A percentile compares a stretch with the other conserved stretches of the same genome.
Conservation (phyloP, 192 early-diverging fungal genomes). For the Allomyces macrogynus region DNA sequence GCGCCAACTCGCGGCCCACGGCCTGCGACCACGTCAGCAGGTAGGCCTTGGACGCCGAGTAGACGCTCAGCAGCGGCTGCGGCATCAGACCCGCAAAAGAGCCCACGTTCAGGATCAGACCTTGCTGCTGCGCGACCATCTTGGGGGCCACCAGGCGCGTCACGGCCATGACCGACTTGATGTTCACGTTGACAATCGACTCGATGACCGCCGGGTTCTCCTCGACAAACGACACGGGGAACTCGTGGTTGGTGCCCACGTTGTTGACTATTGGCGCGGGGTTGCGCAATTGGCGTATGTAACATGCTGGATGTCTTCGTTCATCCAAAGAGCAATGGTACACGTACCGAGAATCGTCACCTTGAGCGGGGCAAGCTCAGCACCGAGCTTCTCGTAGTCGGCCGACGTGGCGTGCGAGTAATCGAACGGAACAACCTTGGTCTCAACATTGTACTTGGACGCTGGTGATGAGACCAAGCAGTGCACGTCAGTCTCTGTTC, state of each 20-base stretch:
- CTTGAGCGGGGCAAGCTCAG: constrained; percentile 29
- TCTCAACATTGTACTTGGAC: constrained; percentile 35
- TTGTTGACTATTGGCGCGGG: no score
- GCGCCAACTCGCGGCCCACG: constrained; percentile 54
- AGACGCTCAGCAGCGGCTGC: constrained; percentile 65
- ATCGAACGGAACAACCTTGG: constrained; percentile 53
- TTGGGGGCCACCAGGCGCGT: constrained; percentile 58
- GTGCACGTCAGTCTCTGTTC: constrained; percentile 2
- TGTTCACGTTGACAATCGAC: constrained; percentile 67
- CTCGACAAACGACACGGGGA: constrained; percentile 70
- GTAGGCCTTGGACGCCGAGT: constrained; percentile 87
- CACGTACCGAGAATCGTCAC: constrained; percentile 23
- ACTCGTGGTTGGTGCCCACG: constrained; percentile 77
- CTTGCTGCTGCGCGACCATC: constrained; percentile 50
- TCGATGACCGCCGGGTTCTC: constrained; percentile 40
- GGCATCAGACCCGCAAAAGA: constrained; percentile 73
- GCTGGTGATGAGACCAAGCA: constrained; percentile 5
- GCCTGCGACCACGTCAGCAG: constrained; percentile 75
- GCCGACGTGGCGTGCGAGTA: constrained; percentile 37
- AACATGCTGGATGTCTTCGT: no score
- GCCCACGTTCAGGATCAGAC: constrained; percentile 82
- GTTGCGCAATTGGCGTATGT: no score
- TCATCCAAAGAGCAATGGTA: no score
- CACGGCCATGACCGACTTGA: constrained; percentile 59
- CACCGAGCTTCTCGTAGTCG: constrained; percentile 47